Evolutionary conservation across 2,329 filamentous ascomycete genomes (phyloP).

Genomic region (Talaromyces sp.): DNA sequence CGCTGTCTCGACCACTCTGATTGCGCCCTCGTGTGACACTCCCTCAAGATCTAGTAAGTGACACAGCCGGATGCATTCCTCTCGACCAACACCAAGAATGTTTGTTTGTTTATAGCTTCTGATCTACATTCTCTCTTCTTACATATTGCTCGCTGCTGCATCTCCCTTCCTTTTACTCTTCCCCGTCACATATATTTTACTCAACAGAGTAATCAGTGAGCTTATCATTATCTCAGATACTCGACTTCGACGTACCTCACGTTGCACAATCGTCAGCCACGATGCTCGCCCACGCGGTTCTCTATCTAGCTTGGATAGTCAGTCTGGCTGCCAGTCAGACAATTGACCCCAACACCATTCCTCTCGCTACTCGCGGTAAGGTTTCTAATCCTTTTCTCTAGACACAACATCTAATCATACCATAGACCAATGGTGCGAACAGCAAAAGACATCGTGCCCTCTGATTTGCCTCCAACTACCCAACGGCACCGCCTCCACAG

Average conservation of each 20-base stretch:
- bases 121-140: background rate
- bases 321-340: constrained; percentile 35
- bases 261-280: constrained; percentile 15
- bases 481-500: constrained; percentile 32
- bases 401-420: background rate
- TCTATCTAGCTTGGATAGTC: constrained; percentile 31
- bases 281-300: constrained; percentile 23
- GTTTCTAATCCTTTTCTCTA: background rate
- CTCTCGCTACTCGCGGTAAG: constrained; percentile 35
- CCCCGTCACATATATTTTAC: background rate
- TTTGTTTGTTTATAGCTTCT: background rate
- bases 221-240: constrained; percentile 6
- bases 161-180: background rate
- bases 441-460: constrained; percentile 43
- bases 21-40: background rate
- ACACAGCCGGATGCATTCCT: background rate
- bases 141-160: background rate
- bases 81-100: background rate
- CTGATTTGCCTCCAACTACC: constrained; percentile 44
- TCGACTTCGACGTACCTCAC: background rate
- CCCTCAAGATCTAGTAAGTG: background rate
- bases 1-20: background rate
- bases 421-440: constrained; percentile 42
- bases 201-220: background rate
- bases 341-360: constrained; percentile 39